Conservation (phyloP, 2,329 filamentous ascomycete species). For the Ceratocystis ficicola region DNA sequence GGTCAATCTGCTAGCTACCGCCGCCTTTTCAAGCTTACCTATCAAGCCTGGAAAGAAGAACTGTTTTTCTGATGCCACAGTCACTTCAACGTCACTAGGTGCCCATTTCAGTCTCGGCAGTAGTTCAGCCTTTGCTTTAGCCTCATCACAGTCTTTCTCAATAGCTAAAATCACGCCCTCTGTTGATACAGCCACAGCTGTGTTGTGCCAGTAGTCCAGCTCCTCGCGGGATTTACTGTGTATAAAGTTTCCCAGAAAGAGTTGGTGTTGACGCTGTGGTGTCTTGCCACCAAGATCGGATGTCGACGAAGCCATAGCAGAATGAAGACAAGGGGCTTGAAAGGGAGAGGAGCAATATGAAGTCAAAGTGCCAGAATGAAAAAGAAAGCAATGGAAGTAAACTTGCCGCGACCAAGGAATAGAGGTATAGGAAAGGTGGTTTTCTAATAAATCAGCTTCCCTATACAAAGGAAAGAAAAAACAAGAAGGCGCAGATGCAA, state of each 20-base stretch:
- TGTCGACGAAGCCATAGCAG: background rate
- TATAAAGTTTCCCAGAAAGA: conserved; percentile 45
- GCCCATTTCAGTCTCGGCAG: conserved; percentile 38
- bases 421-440: background rate
- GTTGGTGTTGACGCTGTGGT: conserved; percentile 27
- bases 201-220: conserved; percentile 41
- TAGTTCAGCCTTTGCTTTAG: conserved; percentile 29
- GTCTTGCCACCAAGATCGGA: background rate
- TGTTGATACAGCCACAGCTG: conserved; percentile 40
- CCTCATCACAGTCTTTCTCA: conserved; percentile 30
- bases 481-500: background rate
- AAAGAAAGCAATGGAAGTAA: background rate
- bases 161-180: conserved; percentile 41
- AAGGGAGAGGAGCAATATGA: background rate
- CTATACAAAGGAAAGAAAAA: background rate
- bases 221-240: conserved; percentile 39
- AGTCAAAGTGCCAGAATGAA: background rate
- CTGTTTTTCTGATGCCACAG: conserved; percentile 36
- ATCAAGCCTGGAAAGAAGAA: conserved; percentile 83
- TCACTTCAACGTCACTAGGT: conserved; percentile 31
- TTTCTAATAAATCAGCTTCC: background rate
- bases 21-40: conserved; percentile 35
- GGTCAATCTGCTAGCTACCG: background rate
- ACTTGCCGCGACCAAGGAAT: background rate
- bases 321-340: background rate